Evolutionary conservation across 768 basidiomycete genomes (phyloP).

Genomic region (Sporobolomyces roseus): DNA sequence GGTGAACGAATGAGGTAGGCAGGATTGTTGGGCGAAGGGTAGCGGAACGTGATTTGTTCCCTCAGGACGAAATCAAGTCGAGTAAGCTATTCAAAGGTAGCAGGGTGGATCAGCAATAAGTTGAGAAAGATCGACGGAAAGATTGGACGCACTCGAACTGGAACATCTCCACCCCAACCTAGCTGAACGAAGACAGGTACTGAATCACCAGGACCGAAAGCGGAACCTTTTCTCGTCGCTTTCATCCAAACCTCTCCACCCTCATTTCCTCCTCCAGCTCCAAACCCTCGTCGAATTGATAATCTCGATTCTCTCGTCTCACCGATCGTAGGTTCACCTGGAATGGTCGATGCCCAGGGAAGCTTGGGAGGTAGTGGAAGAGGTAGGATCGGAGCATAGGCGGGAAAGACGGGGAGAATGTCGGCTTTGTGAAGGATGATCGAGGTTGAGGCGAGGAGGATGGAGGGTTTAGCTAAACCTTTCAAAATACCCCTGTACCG

Average conservation of each 20-base stretch:
- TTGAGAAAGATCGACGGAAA: background rate
- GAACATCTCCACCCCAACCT: constrained; percentile 9
- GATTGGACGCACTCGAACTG: constrained; percentile 13
- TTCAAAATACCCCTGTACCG: constrained; percentile 27
- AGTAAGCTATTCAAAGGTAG: constrained; percentile 1
- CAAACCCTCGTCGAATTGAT: background rate
- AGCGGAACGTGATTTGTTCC: constrained; percentile 32
- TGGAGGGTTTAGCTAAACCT: background rate
- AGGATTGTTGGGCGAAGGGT: constrained; percentile 17
- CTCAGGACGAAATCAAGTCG: constrained; percentile 29
- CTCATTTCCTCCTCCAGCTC: background rate
- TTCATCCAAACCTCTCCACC: constrained; percentile 25
- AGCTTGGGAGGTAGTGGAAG: constrained; percentile 16
- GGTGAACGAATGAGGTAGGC: constrained; percentile 11
- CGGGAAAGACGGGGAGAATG: constrained; percentile 29
- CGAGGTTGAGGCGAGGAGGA: constrained; percentile 15
- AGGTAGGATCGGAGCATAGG: constrained; percentile 21
- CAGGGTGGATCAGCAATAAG: background rate
- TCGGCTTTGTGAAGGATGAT: constrained; percentile 36
- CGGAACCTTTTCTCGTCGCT: constrained; percentile 5
- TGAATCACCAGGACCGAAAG: constrained; percentile 30
- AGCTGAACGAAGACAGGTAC: constrained; percentile 25
- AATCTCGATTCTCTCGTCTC: constrained; percentile 18
- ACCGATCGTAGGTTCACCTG: constrained; percentile 14
- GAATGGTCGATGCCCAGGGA: constrained; percentile 24